phyloP scores from a whole-genome alignment of 257 asterid genomes.

The Galeopsis tetrahit region DNA sequence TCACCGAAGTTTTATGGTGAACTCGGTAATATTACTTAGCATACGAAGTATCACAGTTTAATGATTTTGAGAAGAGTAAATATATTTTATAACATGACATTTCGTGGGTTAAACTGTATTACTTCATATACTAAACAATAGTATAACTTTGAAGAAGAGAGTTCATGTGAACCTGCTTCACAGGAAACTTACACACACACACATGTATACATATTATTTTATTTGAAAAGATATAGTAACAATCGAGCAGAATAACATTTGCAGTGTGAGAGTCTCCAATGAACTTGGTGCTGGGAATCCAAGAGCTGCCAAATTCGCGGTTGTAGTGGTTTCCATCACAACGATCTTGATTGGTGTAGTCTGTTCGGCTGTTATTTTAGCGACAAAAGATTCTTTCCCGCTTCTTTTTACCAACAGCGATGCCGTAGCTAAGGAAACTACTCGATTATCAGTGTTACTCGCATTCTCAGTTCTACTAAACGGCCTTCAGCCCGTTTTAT shows the following conservation, averaged over 20 bases:
- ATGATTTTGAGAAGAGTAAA: too few relatives aligned
- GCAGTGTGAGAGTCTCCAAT: constrained; percentile 84
- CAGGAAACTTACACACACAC: too few relatives aligned
- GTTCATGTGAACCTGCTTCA: too few relatives aligned
- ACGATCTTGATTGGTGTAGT: constrained; percentile 55
- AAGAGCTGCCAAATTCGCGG: constrained; percentile 70
- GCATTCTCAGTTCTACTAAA: constrained; percentile 62
- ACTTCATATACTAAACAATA: too few relatives aligned
- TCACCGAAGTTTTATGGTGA: too few relatives aligned
- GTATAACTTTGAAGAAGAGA: too few relatives aligned
- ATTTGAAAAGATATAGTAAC: neutral
- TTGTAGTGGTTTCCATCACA: constrained; percentile 69
- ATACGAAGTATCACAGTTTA: too few relatives aligned
- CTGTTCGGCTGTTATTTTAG: constrained; percentile 49
- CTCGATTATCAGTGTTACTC: constrained; percentile 61
- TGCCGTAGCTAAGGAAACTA: constrained; percentile 71
- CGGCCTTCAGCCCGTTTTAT: constrained; percentile 87
- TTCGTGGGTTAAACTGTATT: too few relatives aligned
- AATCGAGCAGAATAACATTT: neutral
- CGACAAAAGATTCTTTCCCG: constrained; percentile 61
- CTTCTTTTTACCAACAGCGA: constrained; percentile 67
- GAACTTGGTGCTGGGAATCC: constrained; percentile 89
- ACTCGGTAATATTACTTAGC: too few relatives aligned
- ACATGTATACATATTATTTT: neutral
- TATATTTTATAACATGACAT: too few relatives aligned